Percentiles rank a stretch among this genome's conserved stretches.
Conservation (phyloP, 2,329 filamentous ascomycete species). For the Beauveria asiatica region DNA sequence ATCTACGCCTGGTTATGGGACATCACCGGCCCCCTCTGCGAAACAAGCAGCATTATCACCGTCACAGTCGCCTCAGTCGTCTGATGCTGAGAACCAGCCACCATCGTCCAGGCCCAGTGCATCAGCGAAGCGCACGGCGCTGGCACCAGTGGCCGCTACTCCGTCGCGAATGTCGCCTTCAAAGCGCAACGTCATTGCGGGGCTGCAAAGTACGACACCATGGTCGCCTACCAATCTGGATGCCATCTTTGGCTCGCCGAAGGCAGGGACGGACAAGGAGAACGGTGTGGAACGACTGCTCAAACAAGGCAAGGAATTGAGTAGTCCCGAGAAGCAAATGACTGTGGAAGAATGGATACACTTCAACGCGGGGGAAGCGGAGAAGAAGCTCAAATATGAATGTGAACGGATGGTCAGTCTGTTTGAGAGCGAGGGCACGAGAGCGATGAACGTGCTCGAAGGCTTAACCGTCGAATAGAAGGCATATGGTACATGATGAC, state of each 20-base stretch:
- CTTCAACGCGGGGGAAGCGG: conserved; percentile 69
- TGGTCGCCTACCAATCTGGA: conserved; percentile 78
- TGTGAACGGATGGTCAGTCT: conserved; percentile 74
- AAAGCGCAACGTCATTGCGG: conserved; percentile 48
- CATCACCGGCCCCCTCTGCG: conserved; percentile 39
- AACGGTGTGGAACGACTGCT: conserved; percentile 43
- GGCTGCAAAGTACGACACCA: conserved; percentile 47
- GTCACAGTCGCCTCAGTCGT: conserved; percentile 64
- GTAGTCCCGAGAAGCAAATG: conserved; percentile 75
- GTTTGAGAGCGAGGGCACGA: conserved; percentile 76
- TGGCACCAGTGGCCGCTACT: conserved; percentile 38
- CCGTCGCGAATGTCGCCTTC: conserved; percentile 49
- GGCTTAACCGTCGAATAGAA: conserved; percentile 51
- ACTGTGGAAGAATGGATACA: conserved; percentile 89
- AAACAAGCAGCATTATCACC: conserved; percentile 49
- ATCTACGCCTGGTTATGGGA: conserved; percentile 33
- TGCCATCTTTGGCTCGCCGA: conserved; percentile 47
- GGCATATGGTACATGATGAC: conserved; percentile 1
- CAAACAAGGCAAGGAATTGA: conserved; percentile 52
- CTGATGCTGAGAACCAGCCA: conserved; percentile 71
- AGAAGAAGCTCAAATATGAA: conserved; percentile 68
- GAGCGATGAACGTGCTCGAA: conserved; percentile 70
- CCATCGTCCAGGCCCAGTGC: conserved; percentile 54
- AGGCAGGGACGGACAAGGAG: conserved; percentile 40
- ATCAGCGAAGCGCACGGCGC: conserved; percentile 36